A percentile compares a stretch with the other conserved stretches of the same genome.
phyloP scores from a whole-genome alignment of 352 stramenopile species.

The Phytophthora litchii region DNA sequence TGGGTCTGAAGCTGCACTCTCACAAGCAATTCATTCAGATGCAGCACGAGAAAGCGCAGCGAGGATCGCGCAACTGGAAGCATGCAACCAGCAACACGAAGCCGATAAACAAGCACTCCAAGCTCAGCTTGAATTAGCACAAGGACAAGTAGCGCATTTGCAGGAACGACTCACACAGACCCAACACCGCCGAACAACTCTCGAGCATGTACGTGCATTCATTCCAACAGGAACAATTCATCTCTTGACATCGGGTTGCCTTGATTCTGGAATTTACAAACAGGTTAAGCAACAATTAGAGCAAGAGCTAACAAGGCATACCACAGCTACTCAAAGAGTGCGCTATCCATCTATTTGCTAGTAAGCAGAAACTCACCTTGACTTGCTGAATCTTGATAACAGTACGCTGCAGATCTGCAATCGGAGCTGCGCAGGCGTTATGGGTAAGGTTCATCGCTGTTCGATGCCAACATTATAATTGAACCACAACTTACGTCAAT shows the following conservation, averaged over 20 bases:
- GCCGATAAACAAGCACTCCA: slow-evolving; percentile 40
- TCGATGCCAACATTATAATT: not conserved
- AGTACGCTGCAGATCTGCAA: slow-evolving; percentile 64
- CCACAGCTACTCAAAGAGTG: slow-evolving; percentile 42
- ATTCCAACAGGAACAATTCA: not conserved
- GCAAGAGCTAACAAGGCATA: slow-evolving; percentile 36
- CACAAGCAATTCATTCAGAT: slow-evolving; percentile 51
- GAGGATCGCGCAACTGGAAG: slow-evolving; percentile 45
- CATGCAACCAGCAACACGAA: slow-evolving; percentile 34
- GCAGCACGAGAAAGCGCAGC: slow-evolving; percentile 41
- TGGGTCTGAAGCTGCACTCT: slow-evolving; percentile 54
- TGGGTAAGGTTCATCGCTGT: slow-evolving; percentile 35
- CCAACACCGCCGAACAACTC: slow-evolving; percentile 28
- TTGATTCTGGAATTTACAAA: slow-evolving; percentile 3
- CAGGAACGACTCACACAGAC: slow-evolving; percentile 33
- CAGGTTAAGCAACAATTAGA: slow-evolving; percentile 35
- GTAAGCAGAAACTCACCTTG: slow-evolving; percentile 3
- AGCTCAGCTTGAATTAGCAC: slow-evolving; percentile 30
- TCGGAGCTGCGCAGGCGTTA: slow-evolving; percentile 60
- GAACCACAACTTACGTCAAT: slow-evolving; percentile 1
- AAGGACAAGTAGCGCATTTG: slow-evolving; percentile 17
- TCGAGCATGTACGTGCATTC: slow-evolving; percentile 30
- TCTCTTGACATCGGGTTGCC: not conserved
- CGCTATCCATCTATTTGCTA: not conserved
- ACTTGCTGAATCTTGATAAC: slow-evolving; percentile 1